Evolutionary conservation across 352 stramenopile species (phyloP).

Genomic region (Thraustotheca clavata): DNA sequence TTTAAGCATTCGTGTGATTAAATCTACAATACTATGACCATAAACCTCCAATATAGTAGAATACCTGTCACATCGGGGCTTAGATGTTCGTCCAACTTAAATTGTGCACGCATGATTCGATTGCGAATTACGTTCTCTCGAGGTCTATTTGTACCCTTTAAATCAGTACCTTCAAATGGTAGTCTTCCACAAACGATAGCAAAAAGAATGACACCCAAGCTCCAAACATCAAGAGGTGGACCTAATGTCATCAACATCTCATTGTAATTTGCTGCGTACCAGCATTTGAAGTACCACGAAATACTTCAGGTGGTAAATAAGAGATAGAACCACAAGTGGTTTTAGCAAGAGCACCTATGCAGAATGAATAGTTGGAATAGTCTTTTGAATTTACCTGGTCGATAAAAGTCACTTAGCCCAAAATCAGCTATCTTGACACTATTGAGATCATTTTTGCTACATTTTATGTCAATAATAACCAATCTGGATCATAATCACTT

Average conservation of each 20-base stretch:
- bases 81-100: slow-evolving; percentile 68
- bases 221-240: slow-evolving; percentile 87
- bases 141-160: slow-evolving; percentile 63
- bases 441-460: slow-evolving; percentile 73
- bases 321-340: slow-evolving; percentile 82
- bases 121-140: slow-evolving; percentile 77
- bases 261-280: slow-evolving; percentile 59
- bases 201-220: slow-evolving; percentile 82
- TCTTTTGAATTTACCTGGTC: slow-evolving; percentile 32
- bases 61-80: slow-evolving; percentile 48
- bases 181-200: slow-evolving; percentile 72
- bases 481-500: slow-evolving; percentile 27
- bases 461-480: not conserved
- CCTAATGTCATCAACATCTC: slow-evolving; percentile 24
- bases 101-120: slow-evolving; percentile 79
- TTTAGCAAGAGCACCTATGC: slow-evolving; percentile 67
- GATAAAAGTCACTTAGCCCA: slow-evolving; percentile 81
- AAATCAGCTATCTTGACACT: slow-evolving; percentile 85
- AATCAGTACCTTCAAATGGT: slow-evolving; percentile 73
- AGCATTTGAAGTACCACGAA: slow-evolving; percentile 69
- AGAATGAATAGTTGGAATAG: not conserved
- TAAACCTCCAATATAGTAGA: not conserved
- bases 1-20: slow-evolving; percentile 71
- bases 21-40: slow-evolving; percentile 30
- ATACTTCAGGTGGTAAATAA: slow-evolving; percentile 83